Base-by-base conservation (phyloP, 495 filamentous ascomycete genomes). In the Penicillium flavigenum region DNA sequence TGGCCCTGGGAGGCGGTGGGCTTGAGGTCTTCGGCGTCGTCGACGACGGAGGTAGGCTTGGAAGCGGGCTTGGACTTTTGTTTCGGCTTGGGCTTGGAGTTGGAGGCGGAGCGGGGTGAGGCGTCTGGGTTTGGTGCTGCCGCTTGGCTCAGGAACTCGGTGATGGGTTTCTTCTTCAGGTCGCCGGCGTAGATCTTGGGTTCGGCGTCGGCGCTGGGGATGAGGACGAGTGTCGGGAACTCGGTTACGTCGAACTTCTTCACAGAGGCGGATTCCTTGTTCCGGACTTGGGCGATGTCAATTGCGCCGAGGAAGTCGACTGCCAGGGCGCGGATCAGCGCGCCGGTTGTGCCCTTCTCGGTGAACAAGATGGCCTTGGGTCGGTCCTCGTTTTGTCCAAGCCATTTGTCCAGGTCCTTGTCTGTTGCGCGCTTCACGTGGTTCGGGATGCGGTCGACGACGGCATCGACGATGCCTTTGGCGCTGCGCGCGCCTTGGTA, bases 281-380 rank as follows among this genome's bases (percentile, higher is more conserved):
- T 86, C 44, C 92, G 82, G 41, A 96, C 84, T 72, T 98, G 93
- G 22, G 88, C 92, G 54, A 99, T 79, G 12, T 80, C 80, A 63
- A 97, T 86, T 43, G 82, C 82, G 29, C 86, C 92, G n/a, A 92
- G 76, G 71, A 93, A 98, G 59, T 98, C 95, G 57, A 96, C 89
- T 1, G 95, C 93, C 24, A 98, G 67, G 31, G 90, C 86, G 72
- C 88, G 90, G 54, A 96, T 79, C 14, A 96, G 75, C 10, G 92
- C 80, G 68, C 89, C 89, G 0, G 88, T 92, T 14, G 87, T 88
- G 1, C 92, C 93, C 73, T 98, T 98, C 57, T 96, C 90, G 2
- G 89, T 96, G 74, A 99, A 98, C 12, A 98, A 77, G 42, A 99
- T 85, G 5, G 90, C 92, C 76, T 96, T 98, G 36, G 90, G 82